Base-by-base conservation (phyloP, 805 yeast species). In the Candida montana region DNA sequence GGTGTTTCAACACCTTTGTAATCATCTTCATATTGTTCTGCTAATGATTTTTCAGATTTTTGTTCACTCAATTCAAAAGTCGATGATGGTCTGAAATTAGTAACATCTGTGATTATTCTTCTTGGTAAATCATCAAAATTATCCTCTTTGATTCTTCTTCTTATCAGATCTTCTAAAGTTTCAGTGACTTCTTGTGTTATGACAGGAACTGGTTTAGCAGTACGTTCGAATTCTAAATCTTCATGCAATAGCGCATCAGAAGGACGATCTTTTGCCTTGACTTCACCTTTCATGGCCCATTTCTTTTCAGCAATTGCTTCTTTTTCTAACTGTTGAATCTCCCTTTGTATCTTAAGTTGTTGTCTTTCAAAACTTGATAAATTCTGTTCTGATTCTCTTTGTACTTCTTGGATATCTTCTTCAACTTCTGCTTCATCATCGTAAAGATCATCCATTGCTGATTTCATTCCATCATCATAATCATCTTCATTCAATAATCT, bases 201-300 rank as follows among this genome's bases (percentile, higher is more conserved):
- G 7, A 90, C 89, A 0, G 99, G 99, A 5, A 89, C 97, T 0
- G 99, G 96, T 55, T 91, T 91, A 8, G 96, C 80, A 7, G 89
- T 86, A 55, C 98, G 76, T 54, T 91, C 99, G 56, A 91, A 93
- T 51, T 89, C 95, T 40, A 91, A 67, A 32, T 75, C 88, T 53
- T 85, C 95, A 33, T 81, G 82, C 43, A 93, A 62, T 31, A 93
- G 68, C 2, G 97, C 82, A 65, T 93, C 96, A 33, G 71, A 69
- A 7, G 95, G 95, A 58, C 99, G 74, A 50, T 82, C 83, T 47
- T 74, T 78, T 2, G 89, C 85, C 44, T 75, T 74, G 2, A 87
- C 89, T 64, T 93, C 99, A 64, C 99, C 99, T 54, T 81, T 83
- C 77, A 91, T 73, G 7, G 95, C 79, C 99, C 99, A 91, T 54